phyloP scores from a whole-genome alignment of 2,329 filamentous ascomycete genomes.

The Lachnellula willkommii region DNA sequence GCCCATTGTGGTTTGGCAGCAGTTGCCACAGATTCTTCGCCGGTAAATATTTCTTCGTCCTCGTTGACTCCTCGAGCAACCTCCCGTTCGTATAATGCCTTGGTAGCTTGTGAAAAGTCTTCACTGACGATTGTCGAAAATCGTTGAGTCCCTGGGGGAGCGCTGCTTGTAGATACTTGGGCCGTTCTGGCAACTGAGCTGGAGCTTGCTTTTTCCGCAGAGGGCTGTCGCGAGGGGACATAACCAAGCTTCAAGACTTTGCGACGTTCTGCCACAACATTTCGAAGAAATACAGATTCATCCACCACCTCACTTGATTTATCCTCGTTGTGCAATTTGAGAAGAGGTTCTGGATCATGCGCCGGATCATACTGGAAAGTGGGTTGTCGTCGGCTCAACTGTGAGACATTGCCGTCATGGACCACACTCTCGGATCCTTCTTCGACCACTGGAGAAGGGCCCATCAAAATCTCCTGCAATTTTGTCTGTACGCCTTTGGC shows the following conservation, averaged over 20 bases:
- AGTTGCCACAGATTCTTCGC: conserved; percentile 72
- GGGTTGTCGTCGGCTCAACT: conserved; percentile 24
- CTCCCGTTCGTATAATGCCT: conserved; percentile 85
- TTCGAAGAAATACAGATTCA: conserved; percentile 52
- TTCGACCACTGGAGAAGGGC: conserved; percentile 27
- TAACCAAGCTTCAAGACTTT: conserved; percentile 61
- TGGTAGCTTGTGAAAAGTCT: conserved; percentile 81
- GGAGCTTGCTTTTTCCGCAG: conserved; percentile 28
- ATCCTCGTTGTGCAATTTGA: conserved; percentile 60
- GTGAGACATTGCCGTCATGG: conserved; percentile 12
- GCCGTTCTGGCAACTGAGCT: conserved; percentile 32
- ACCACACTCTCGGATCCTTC: conserved; percentile 18
- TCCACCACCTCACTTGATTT: conserved; percentile 53
- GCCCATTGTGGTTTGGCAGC: conserved; percentile 69
- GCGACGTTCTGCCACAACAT: conserved; percentile 52
- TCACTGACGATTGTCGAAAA: conserved; percentile 67
- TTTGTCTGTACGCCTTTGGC: conserved; percentile 52
- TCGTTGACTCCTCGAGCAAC: conserved; percentile 86
- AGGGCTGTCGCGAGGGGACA: conserved; percentile 52
- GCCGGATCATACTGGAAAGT: conserved; percentile 36
- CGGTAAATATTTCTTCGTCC: conserved; percentile 92
- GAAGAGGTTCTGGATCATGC: conserved; percentile 60
- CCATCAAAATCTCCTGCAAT: conserved; percentile 44
- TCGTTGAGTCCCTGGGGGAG: conserved; percentile 53
- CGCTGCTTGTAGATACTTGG: conserved; percentile 36